These are phyloP conservation scores for Kodamaea anthophila DNA, from an alignment of 1,139 yeast genomes.

Conservation along the genomic window DNA sequence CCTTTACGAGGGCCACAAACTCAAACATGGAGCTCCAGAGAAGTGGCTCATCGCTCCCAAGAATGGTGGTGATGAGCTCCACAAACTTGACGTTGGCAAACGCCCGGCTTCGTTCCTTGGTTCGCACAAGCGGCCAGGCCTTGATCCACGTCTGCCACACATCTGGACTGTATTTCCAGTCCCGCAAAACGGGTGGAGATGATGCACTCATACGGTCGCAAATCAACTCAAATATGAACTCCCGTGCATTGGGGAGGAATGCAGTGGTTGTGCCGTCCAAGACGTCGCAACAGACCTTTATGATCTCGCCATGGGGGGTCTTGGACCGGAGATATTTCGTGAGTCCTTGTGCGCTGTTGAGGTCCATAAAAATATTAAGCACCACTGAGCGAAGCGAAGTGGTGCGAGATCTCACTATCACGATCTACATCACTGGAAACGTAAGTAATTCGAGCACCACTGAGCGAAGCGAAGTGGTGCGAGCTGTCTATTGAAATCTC, in stretches of 20 bases:
- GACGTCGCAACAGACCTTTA: slow-evolving; percentile 35
- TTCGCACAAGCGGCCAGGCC: slow-evolving; percentile 29
- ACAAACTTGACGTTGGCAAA: slow-evolving; percentile 27
- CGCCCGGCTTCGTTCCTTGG: slow-evolving; percentile 21
- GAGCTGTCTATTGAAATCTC: too few species aligned
- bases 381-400: too few species aligned
- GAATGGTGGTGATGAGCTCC: slow-evolving; percentile 20
- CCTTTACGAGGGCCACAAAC: slow-evolving; percentile 14
- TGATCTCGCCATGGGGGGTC: slow-evolving; percentile 40
- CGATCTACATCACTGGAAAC: too few species aligned
- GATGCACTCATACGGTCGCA: slow-evolving; percentile 59
- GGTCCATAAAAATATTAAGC: slow-evolving; percentile 4
- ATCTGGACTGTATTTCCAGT: slow-evolving; percentile 35
- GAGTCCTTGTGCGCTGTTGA: slow-evolving; percentile 49
- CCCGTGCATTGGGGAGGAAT: slow-evolving; percentile 55
- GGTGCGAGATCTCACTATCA: too few species aligned
- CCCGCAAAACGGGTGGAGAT: slow-evolving; percentile 21
- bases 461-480: too few species aligned
- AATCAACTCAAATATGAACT: slow-evolving; percentile 60
- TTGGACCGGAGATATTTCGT: slow-evolving; percentile 63
- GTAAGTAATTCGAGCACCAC: too few species aligned
- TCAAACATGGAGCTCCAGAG: slow-evolving; percentile 12
- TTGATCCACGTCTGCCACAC: slow-evolving; percentile 45
- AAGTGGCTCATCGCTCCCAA: slow-evolving; percentile 7
- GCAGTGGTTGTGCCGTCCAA: slow-evolving; percentile 31